phyloP scores from a whole-genome alignment of 257 asterid genomes.

The Marsdenia floribunda region DNA sequence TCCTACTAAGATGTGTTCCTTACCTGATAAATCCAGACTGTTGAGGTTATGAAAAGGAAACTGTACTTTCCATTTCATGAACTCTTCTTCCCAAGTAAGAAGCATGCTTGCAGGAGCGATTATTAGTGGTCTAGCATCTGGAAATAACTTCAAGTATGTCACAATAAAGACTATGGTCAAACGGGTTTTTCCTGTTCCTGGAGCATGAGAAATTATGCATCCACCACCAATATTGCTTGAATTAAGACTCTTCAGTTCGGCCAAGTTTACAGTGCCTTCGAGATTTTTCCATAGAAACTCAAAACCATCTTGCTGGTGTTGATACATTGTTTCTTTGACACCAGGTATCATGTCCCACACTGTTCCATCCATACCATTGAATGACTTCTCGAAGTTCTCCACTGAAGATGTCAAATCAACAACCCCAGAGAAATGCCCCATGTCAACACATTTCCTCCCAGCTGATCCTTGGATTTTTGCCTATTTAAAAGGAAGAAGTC shows the following conservation, averaged over 20 bases:
- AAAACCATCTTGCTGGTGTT: constrained; percentile 62
- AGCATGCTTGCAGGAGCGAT: constrained; percentile 64
- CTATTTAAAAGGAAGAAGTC: constrained; percentile 18
- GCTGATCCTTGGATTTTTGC: constrained; percentile 11
- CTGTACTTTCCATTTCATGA: constrained; percentile 48
- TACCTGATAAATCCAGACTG: constrained; percentile 25
- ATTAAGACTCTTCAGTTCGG: constrained; percentile 27
- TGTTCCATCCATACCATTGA: constrained; percentile 22
- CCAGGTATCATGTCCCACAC: constrained; percentile 52
- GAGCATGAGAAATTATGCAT: constrained; percentile 75
- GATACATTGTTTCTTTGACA: constrained; percentile 30
- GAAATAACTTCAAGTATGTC: constrained; percentile 42
- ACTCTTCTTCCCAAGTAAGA: constrained; percentile 65
- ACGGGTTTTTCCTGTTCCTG: constrained; percentile 66
- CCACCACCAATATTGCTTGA: constrained; percentile 55
- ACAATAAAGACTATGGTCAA: constrained; percentile 45
- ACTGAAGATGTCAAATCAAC: constrained; percentile 12
- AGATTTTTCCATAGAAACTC: constrained; percentile 62
- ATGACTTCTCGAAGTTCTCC: constrained; percentile 1
- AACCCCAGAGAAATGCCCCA: constrained; percentile 11
- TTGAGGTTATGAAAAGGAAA: constrained; percentile 47
- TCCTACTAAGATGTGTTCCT: constrained; percentile 15
- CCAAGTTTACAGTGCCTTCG: constrained; percentile 39
- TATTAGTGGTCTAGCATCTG: constrained; percentile 41
- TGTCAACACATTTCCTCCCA: constrained; percentile 10